phyloP scores from a whole-genome alignment of 1,284 basidiomycete species.

The Coniferiporia sulphurascens region DNA sequence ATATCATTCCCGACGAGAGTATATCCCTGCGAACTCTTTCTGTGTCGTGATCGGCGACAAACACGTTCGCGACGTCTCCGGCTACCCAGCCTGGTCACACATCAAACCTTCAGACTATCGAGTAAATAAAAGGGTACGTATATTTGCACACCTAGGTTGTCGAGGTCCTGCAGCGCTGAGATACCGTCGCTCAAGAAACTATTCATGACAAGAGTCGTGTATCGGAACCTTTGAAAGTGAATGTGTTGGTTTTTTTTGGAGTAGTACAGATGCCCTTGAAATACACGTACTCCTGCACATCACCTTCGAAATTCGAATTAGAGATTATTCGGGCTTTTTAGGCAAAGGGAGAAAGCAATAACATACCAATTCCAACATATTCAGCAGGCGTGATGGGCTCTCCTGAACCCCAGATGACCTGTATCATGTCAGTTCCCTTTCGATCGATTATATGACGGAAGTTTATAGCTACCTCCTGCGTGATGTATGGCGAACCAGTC shows the following conservation, averaged over 20 bases:
- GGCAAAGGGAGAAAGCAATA: background rate
- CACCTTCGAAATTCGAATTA: conserved; percentile 32
- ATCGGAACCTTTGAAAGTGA: conserved; percentile 48
- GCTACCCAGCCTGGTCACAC: conserved; percentile 48
- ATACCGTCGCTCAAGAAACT: conserved; percentile 52
- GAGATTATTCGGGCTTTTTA: background rate
- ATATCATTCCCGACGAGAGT: background rate
- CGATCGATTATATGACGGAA: background rate
- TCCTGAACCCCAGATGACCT: conserved; percentile 45
- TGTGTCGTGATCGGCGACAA: conserved; percentile 67
- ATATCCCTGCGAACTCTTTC: conserved; percentile 43
- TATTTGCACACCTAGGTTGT: conserved; percentile 39
- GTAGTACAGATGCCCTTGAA: background rate
- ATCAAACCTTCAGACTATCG: background rate
- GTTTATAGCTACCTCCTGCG: conserved; percentile 43
- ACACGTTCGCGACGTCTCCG: conserved; percentile 53
- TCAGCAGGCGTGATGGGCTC: conserved; percentile 52
- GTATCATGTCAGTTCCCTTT: background rate
- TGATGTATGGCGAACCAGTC: conserved; percentile 42
- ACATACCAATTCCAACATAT: conserved; percentile 48
- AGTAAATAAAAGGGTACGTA: background rate
- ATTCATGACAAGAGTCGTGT: conserved; percentile 45
- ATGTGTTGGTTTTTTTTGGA: background rate
- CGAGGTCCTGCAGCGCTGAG: conserved; percentile 48
- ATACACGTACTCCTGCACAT: conserved; percentile 56